These are phyloP conservation scores for Aquilaria yunnanensis DNA, from an alignment of 345 rosid genomes.

Conservation along the genomic window DNA sequence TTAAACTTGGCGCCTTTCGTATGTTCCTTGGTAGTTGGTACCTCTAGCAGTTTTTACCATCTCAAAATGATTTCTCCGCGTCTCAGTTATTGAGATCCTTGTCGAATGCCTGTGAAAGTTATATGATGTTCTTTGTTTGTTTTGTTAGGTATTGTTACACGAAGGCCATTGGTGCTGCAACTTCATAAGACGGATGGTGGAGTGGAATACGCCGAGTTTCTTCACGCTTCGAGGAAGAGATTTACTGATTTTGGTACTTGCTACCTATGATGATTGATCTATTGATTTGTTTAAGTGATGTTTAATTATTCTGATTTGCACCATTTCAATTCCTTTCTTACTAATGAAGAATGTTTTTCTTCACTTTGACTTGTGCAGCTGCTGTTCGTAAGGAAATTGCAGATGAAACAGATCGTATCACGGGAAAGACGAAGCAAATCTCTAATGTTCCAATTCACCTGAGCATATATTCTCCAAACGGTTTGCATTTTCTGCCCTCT, in stretches of 20 bases:
- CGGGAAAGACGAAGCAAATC: slow-evolving; percentile 59
- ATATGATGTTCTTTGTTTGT: neutral
- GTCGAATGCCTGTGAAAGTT: neutral
- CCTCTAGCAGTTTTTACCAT: too few species aligned
- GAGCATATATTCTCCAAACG: slow-evolving; percentile 41
- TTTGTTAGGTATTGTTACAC: slow-evolving; percentile 77
- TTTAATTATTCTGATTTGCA: neutral
- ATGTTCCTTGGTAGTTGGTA: too few species aligned
- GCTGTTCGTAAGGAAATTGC: slow-evolving; percentile 56
- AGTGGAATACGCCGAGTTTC: slow-evolving; percentile 94
- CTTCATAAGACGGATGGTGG: slow-evolving; percentile 79
- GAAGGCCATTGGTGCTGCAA: slow-evolving; percentile 96
- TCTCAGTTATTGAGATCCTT: neutral
- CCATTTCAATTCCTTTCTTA: neutral
- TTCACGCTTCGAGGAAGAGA: slow-evolving; percentile 82
- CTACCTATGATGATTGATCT: slow-evolving; percentile 5
- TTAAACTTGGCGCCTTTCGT: neutral
- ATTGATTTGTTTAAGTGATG: neutral
- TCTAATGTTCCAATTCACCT: slow-evolving; percentile 62
- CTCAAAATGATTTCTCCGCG: too few species aligned
- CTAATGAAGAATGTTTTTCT: neutral
- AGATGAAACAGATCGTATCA: slow-evolving; percentile 67
- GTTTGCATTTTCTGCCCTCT: slow-evolving; percentile 1
- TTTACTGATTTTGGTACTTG: slow-evolving; percentile 76
- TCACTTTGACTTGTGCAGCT: slow-evolving; percentile 30